Evolutionary conservation across 306 rosid species (phyloP), one percentile per base, ranked within the genome.

Genomic region (Canavalia ensiformis): DNA sequence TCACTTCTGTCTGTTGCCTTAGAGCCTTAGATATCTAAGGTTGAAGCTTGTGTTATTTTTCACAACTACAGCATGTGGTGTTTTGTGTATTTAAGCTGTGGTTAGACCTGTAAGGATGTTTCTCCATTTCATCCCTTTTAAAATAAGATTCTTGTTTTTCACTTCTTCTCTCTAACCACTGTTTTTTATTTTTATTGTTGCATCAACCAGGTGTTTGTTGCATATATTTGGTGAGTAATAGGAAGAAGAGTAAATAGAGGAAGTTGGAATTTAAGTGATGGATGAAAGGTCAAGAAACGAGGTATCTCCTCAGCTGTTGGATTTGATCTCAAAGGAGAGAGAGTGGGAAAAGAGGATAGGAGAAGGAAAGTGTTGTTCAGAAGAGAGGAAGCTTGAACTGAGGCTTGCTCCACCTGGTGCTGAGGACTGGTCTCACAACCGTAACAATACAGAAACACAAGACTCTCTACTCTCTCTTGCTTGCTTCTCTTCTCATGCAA

Each of bases 381-480:
- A 92, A 56, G 98, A 94, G 83, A 89, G 88, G 10, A 93, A 87
- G 67, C 87, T 96, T 3, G 99, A 93, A 83, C 94, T 96, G 4
- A 93, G 90, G 81, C 98, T 96, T 63, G 97, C 88, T 52, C 97
- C 97, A 34, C 99, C 99, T 1, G 92, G 98, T 60, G 92, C 97
- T 60, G 89, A 90, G 65, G 82, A 92, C 33, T 93, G 97, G 94
- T 55, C 87, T 58, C 46, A 54, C 63, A 51, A 39, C 33, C 62
- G 64, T 7, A 77, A 68, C 78, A 81, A 31, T 59, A 76, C 56
- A 76, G 84, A 70, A 67, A 84, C 75, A 75, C 85, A 87, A 4
- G 88, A 85, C 59, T 89, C 94, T 58, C 68, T 84, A 30, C 83
- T 90, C 46, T 89, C 92, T 79, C 84, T 90, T 75, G 87, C 90